Base-by-base conservation (phyloP, 2,329 filamentous ascomycete species). In the Trichoderma sp. region DNA sequence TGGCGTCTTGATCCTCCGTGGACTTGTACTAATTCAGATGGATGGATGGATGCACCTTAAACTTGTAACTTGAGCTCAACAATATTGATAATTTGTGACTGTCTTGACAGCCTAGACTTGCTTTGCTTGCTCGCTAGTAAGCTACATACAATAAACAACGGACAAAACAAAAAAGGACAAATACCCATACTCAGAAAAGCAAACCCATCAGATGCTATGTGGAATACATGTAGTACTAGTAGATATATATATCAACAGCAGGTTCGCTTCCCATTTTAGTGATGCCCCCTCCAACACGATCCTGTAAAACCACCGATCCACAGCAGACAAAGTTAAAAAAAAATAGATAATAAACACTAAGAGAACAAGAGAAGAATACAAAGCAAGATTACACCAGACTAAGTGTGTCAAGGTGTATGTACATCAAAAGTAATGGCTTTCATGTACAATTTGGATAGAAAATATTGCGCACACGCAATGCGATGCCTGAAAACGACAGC, bases 251-350 rank as follows among this genome's bases (percentile, higher is more conserved):
- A 34, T 54, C 42, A 66, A 66, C 32, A 57, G 27, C 37, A 45
- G 35, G 35, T 52, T 57, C 61, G 54, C 53, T 59, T 52, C 64
- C 64, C 54, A n/a, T 58, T 65, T 52, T 57, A 42, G 13, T 45
- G n/a, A 64, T 54, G n/a, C 32, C 45, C 45, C 59, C 17, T 48
- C 37, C 57, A 5, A 29, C 39, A 37, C 29, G 13, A n/a, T 45
- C 54, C 54, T 39, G 22, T 66, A 50, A 59, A 52, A 39, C 42
- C 54, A 42, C 64, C 54, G n/a, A 66, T 59, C 42, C 64, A 66
- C 54, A 66, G 53, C 53, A 45, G 27, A 66, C 32, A 59, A 58
- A 59, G 37, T 48, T 34, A 29, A 67, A 45, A 17, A 35, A 15
- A 45, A 27, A 9, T 19, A 34, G 52, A 54, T n/a, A 54, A 54